Evolutionary conservation across 2,329 filamentous ascomycete genomes (phyloP).

Genomic region (Trichoderma hamatum): DNA sequence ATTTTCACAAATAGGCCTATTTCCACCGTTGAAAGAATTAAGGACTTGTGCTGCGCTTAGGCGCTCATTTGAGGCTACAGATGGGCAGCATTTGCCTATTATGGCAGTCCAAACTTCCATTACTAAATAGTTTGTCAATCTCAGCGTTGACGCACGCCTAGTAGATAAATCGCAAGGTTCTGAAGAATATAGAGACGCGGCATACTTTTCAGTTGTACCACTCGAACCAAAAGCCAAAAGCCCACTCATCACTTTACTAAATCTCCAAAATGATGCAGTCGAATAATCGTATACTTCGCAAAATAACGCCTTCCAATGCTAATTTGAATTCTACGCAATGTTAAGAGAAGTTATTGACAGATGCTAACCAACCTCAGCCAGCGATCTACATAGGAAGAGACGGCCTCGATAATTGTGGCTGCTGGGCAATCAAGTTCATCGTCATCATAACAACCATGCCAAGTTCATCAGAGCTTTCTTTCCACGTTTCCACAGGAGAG

Average conservation of each 20-base stretch:
- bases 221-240: too few relatives aligned
- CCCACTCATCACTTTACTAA: too few relatives aligned
- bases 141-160: too few relatives aligned
- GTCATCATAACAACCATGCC: constrained; percentile 21
- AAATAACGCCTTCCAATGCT: background rate
- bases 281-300: background rate
- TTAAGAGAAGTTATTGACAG: background rate
- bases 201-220: background rate
- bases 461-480: constrained; percentile 19
- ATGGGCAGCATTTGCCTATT: background rate
- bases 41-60: background rate
- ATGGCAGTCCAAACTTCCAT: too few relatives aligned
- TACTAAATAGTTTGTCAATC: too few relatives aligned
- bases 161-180: too few relatives aligned
- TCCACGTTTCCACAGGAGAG: background rate
- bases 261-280: too few relatives aligned
- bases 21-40: background rate
- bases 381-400: background rate
- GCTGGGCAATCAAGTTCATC: constrained; percentile 6
- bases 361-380: background rate
- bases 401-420: background rate
- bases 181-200: too few relatives aligned
- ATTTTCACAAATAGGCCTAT: background rate
- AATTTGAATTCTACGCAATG: background rate
- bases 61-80: background rate